A percentile compares a stretch with the other conserved stretches of the same genome.
phyloP scores from a whole-genome alignment of 2,329 filamentous ascomycete genomes.

The Macrophomina phaseolina region DNA sequence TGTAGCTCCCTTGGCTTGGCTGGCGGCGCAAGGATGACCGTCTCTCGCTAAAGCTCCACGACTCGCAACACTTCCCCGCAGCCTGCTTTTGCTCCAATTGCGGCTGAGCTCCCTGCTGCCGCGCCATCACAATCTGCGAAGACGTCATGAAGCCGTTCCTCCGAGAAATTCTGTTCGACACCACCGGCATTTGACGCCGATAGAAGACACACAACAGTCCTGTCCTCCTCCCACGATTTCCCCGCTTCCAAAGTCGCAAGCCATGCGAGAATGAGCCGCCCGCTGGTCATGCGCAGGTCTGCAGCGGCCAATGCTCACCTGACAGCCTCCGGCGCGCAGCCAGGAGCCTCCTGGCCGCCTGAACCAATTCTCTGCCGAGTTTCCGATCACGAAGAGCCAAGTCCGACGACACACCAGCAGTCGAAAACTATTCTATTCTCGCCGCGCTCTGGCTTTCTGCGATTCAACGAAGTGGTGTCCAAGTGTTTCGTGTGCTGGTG shows the following conservation, averaged over 20 bases:
- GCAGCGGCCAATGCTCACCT: conserved; percentile 10
- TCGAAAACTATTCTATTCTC: neutral
- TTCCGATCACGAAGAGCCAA: neutral
- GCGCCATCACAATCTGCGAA: neutral
- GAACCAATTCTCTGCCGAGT: neutral
- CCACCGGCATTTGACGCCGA: neutral
- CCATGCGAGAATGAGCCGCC: neutral
- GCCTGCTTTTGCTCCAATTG: neutral
- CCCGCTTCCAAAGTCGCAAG: neutral
- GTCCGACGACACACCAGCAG: neutral
- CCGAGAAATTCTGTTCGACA: neutral
- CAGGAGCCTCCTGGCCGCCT: neutral
- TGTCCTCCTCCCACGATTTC: neutral
- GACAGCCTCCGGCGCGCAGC: neutral
- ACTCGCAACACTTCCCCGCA: conserved; percentile 13
- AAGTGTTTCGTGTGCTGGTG: neutral
- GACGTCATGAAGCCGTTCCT: neutral
- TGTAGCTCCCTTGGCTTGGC: neutral
- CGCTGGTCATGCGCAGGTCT: conserved; percentile 4
- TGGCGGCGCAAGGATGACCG: conserved; percentile 13
- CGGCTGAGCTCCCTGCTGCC: neutral
- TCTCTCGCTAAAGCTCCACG: conserved; percentile 17
- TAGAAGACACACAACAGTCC: neutral
- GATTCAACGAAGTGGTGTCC: neutral
- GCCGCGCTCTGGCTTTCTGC: neutral